Base-by-base conservation (phyloP, 2,329 filamentous ascomycete genomes). In the Exserohilum rostratum region DNA sequence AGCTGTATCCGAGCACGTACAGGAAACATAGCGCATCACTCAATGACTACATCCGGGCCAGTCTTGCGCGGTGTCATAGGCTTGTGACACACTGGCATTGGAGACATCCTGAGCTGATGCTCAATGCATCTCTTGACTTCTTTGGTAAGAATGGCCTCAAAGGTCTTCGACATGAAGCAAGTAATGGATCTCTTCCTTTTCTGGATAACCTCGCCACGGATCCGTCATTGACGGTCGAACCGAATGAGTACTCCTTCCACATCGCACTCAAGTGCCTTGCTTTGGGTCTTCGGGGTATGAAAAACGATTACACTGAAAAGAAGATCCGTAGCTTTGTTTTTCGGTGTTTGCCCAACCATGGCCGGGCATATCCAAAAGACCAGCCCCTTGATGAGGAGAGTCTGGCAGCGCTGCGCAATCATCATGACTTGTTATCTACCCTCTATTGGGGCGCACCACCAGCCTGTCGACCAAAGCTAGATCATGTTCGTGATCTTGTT, bases 401-500 rank as follows among this genome's bases (percentile, higher is more conserved):
- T 58, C 71, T 87, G 11, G 79, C 83, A 46, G 83, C 85, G 1
- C 71, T 87, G 40, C 79, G 83, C 43, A 87, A 87, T 60, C 84
- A 87, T 54, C 84, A 86, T 58, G 84, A 87, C 62, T 75, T 87
- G 13, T 76, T 87, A 0, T 84, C 81, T 50, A 84, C 82, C 3
- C 73, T 87, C 12, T 87, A 87, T 65, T 86, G 79, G 76, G 80
- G 79, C 37, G 80, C 82, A 33, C 84, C 85, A 22, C 70, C 80
- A 25, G 74, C 76, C 1, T 81, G 77, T 63, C 78, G 85, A n/a
- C 83, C 83, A 35, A 77, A 80, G 38, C 60, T 85, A 4, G 76
- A 80, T 46, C 74, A 79, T 5, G 77, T 87, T 43, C 79, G 76
- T 25, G 76, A 80, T 47, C 77, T 87, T 5, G 83, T 87, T 12